Evolutionary conservation across 176 grass and related monocot genomes (phyloP).

Genomic region (Oryza rufipogon): DNA sequence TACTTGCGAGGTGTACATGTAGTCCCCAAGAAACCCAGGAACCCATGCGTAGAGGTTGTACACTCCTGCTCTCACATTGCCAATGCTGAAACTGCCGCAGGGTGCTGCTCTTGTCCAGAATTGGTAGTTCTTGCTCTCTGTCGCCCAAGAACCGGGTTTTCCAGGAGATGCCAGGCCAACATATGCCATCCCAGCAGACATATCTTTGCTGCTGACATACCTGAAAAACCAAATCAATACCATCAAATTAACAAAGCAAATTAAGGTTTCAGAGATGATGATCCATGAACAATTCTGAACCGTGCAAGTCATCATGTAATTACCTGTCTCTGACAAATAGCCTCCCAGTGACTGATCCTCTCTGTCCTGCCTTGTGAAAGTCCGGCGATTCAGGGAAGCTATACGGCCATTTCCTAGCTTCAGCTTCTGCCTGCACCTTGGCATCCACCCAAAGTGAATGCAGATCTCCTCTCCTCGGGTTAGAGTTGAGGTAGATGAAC

Average conservation of each 20-base stretch:
- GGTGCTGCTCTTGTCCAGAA: slow-evolving; percentile 58
- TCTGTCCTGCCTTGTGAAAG: slow-evolving; percentile 50
- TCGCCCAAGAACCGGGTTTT: slow-evolving; percentile 54
- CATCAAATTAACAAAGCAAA: no score
- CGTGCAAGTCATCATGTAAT: no score
- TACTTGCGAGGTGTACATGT: slow-evolving; percentile 44
- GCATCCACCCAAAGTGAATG: slow-evolving; percentile 65
- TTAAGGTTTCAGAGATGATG: no score
- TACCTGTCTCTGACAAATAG: slow-evolving; percentile 44
- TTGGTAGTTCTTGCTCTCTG: slow-evolving; percentile 70
- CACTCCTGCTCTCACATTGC: slow-evolving; percentile 42
- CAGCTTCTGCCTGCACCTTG: slow-evolving; percentile 58
- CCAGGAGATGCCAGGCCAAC: slow-evolving; percentile 67
- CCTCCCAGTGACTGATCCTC: slow-evolving; percentile 52
- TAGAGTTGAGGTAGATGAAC: slow-evolving; percentile 84
- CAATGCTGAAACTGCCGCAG: slow-evolving; percentile 53
- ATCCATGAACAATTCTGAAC: no score
- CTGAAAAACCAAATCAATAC: neutral
- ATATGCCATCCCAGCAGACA: slow-evolving; percentile 29
- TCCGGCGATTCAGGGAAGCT: slow-evolving; percentile 61
- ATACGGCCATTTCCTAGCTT: slow-evolving; percentile 74
- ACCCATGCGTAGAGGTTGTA: slow-evolving; percentile 79
- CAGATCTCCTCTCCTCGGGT: neutral
- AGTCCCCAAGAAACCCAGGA: slow-evolving; percentile 66
- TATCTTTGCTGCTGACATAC: slow-evolving; percentile 9